These are phyloP conservation scores for Spizellomyces punctatus DNA, from an alignment of 192 early-diverging fungal species.

Conservation along the genomic window DNA sequence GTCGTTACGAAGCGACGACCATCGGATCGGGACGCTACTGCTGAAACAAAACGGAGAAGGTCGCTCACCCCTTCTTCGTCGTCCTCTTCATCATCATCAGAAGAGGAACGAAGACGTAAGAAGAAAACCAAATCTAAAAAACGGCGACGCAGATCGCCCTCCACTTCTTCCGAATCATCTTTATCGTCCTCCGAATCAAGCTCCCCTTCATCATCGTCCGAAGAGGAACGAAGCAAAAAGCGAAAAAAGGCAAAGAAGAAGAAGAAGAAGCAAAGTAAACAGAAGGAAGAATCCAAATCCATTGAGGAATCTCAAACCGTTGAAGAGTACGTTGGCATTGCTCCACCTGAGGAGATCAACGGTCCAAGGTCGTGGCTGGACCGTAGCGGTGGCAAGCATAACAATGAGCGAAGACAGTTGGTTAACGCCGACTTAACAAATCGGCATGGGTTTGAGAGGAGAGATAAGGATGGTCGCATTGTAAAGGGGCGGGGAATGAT, in stretches of 20 bases:
- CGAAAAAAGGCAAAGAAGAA: slow-evolving; percentile 41
- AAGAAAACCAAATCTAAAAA: slow-evolving; percentile 26
- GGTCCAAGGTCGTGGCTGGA: slow-evolving; percentile 3
- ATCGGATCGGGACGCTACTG: neutral
- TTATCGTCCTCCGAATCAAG: slow-evolving; percentile 30
- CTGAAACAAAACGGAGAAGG: slow-evolving; percentile 22
- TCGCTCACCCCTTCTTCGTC: slow-evolving; percentile 24
- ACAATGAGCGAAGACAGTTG: slow-evolving; percentile 5
- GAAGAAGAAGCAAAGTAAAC: slow-evolving; percentile 35
- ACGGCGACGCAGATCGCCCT: slow-evolving; percentile 21
- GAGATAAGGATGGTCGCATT: slow-evolving; percentile 38
- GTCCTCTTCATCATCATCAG: slow-evolving; percentile 23
- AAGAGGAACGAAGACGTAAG: slow-evolving; percentile 8
- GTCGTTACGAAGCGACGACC: slow-evolving; percentile 13
- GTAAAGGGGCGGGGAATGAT: slow-evolving; percentile 39
- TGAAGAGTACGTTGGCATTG: slow-evolving; percentile 21
- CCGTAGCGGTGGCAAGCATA: neutral
- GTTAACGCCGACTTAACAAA: neutral
- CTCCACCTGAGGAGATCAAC: slow-evolving; percentile 16
- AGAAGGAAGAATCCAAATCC: slow-evolving; percentile 32
- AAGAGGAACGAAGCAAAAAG: slow-evolving; percentile 32
- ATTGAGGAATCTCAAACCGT: slow-evolving; percentile 3
- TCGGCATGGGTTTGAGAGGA: slow-evolving; percentile 3
- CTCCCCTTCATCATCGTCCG: slow-evolving; percentile 40
- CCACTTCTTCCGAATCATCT: slow-evolving; percentile 9